Base-by-base conservation (phyloP, 2,329 filamentous ascomycete species). In the Botrytis deweyae region DNA sequence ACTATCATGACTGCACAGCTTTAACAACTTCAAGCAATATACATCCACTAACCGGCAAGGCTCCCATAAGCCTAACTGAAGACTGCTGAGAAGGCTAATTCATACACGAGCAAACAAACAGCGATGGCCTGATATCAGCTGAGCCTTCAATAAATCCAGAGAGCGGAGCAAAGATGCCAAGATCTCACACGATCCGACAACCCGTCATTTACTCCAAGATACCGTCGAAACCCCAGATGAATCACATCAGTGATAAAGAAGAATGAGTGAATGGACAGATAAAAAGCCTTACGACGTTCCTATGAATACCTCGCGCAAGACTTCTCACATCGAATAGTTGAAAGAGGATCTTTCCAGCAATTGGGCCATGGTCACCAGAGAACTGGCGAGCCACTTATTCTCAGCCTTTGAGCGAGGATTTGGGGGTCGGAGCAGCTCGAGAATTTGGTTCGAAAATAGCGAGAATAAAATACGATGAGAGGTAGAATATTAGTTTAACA, bases 231-330 rank as follows among this genome's bases (percentile, higher is more conserved):
- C 3, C 7, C 2, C n/a, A 29, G 8, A 33, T 29, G 1, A 55
- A 33, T 29, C 14, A 18, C 14, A 18, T 16, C 8, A 3, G 8
- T 58, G 16, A 3, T 6, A 2, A 58, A 4, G 52, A 3, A 3
- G 2, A 58, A 29, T 33, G 8, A 58, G 52, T 58, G n/a, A 58
- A 58, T 29, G 3, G 18, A 29, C 18, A 29, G 7, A 40, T 16
- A 18, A 3, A 16, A 0, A n/a, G 2, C 7, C 36, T 7, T 38
- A 18, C 22, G 4, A 38, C 6, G 3, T 2, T 22, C 6, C 10
- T 44, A 33, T 33, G 44, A 29, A 8, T 18, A 38, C 14, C 38
- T 8, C 14, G 25, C 20, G 16, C 38, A 44, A 42, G n/a, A 8
- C 7, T 18, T 42, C 25, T 20, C 38, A 12, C 25, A 18, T 18